These are phyloP conservation scores for Trichoderma arundinaceum DNA, from an alignment of 2,329 filamentous ascomycete genomes.

Conservation along the genomic window DNA sequence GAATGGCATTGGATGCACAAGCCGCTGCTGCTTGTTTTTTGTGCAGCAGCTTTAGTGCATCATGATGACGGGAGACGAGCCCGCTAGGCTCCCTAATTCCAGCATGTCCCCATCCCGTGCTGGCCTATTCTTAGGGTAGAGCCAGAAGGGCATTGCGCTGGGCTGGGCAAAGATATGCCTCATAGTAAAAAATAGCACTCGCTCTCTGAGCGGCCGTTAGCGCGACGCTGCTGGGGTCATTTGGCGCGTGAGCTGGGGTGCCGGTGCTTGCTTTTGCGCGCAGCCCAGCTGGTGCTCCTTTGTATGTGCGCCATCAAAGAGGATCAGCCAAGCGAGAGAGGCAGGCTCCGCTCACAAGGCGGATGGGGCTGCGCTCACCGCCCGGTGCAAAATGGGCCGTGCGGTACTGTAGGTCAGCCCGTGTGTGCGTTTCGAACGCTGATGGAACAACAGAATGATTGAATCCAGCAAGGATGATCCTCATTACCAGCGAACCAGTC, in stretches of 20 bases:
- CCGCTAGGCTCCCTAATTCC: conserved; percentile 9
- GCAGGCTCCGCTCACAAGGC: conserved; percentile 28
- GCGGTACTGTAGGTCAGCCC: conserved; percentile 25
- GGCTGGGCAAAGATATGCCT: conserved; percentile 17
- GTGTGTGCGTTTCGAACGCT: conserved; percentile 19
- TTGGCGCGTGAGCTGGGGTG: conserved; percentile 27
- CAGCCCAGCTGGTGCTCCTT: not conserved
- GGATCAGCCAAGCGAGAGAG: conserved; percentile 6
- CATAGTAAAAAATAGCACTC: conserved; percentile 26
- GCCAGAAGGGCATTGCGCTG: not conserved
- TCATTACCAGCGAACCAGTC: not conserved
- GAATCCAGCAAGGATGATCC: conserved; percentile 13
- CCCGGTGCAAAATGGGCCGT: conserved; percentile 10
- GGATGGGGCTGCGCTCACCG: conserved; percentile 19
- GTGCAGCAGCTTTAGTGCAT: conserved; percentile 13
- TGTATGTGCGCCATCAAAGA: conserved; percentile 19
- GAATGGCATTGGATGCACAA: not conserved
- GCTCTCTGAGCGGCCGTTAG: conserved; percentile 22
- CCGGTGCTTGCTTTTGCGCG: conserved; percentile 2
- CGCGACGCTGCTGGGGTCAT: conserved; percentile 16
- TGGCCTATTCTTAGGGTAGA: conserved; percentile 2
- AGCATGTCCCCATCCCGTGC: not conserved
- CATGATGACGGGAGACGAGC: conserved; percentile 28
- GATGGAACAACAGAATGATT: conserved; percentile 18
- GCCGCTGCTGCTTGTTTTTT: not conserved